Evolutionary conservation across 2,329 filamentous ascomycete genomes (phyloP).

Genomic region (Amylocarpus encephaloides): DNA sequence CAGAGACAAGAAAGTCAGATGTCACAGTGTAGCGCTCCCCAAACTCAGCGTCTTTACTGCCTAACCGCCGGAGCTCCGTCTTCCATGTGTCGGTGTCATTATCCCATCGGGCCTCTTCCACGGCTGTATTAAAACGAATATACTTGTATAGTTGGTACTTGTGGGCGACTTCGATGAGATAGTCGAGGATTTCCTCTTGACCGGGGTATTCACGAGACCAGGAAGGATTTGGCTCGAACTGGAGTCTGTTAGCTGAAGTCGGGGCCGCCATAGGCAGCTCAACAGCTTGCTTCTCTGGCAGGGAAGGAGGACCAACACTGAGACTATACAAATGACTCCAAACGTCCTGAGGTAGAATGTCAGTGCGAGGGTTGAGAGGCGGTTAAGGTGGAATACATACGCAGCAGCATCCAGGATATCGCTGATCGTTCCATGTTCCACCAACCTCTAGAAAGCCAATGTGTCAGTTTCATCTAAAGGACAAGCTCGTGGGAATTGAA

Average conservation of each 20-base stretch:
- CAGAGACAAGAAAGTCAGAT: constrained; percentile 12
- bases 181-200: constrained; percentile 52
- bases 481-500: too few species aligned
- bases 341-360: background rate
- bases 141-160: constrained; percentile 39
- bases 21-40: background rate
- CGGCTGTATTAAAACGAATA: constrained; percentile 6
- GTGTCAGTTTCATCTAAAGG: too few species aligned
- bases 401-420: constrained; percentile 49
- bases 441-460: constrained; percentile 35
- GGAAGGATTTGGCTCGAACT: constrained; percentile 50
- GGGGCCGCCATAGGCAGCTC: background rate
- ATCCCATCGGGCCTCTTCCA: constrained; percentile 7
- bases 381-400: constrained; percentile 16
- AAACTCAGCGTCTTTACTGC: constrained; percentile 7
- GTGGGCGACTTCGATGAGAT: constrained; percentile 44
- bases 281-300: background rate
- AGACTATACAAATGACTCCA: constrained; percentile 4
- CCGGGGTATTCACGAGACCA: constrained; percentile 52
- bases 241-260: constrained; percentile 45
- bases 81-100: constrained; percentile 1
- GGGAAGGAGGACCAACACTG: background rate
- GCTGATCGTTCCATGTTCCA: constrained; percentile 49
- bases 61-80: background rate
- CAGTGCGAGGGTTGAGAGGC: too few species aligned